Conservation (phyloP, 352 stramenopile genomes). For the Blastocystis sp. region DNA sequence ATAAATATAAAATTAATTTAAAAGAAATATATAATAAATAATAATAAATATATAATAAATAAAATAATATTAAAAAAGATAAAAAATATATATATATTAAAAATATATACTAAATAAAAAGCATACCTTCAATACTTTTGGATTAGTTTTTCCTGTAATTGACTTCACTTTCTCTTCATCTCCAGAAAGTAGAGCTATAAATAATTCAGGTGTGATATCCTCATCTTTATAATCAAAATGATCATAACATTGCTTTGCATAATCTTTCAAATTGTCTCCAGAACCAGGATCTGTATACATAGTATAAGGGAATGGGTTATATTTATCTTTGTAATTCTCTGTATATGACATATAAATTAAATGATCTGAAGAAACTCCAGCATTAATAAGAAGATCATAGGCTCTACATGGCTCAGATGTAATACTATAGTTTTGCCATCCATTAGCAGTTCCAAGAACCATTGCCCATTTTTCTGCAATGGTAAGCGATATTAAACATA, state of each 20-base stretch:
- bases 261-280: conserved; percentile 24
- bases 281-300: conserved; percentile 14
- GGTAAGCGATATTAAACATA: too few species aligned
- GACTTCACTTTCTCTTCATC: conserved; percentile 1
- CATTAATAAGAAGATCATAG: background rate
- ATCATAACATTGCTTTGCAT: conserved; percentile 21
- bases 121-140: too few species aligned
- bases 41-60: too few species aligned
- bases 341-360: conserved; percentile 28
- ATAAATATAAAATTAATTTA: too few species aligned
- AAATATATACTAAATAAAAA: too few species aligned
- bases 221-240: conserved; percentile 20
- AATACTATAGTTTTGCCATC: conserved; percentile 23
- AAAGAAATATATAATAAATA: too few species aligned
- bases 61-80: too few species aligned
- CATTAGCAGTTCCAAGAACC: conserved; percentile 11
- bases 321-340: background rate
- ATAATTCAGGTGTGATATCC: conserved; percentile 2
- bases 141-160: background rate
- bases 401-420: conserved; percentile 20
- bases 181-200: conserved; percentile 9
- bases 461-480: conserved; percentile 32
- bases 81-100: too few species aligned
- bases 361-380: too few species aligned
- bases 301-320: conserved; percentile 16